Percentiles rank a stretch among this genome's conserved stretches.
phyloP scores from a whole-genome alignment of 257 asterid species.

The Capsicum baccatum region DNA sequence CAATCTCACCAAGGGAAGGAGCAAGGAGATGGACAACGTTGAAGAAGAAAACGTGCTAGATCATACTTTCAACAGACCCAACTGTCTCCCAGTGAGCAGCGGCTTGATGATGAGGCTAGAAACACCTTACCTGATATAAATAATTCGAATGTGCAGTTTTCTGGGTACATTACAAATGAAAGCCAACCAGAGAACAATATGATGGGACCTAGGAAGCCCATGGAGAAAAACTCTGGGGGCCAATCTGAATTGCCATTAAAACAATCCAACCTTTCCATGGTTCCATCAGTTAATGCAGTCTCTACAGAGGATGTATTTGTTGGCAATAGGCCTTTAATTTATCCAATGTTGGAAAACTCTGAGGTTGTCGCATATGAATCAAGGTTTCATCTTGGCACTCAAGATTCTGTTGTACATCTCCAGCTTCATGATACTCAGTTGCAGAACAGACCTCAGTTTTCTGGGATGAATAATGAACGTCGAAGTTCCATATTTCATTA shows the following conservation, averaged over 20 bases:
- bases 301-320: constrained; percentile 28
- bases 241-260: constrained; percentile 42
- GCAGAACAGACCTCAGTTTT: constrained; percentile 38
- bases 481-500: constrained; percentile 31
- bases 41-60: constrained; percentile 45
- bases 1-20: constrained; percentile 44
- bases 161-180: constrained; percentile 39
- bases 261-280: constrained; percentile 42
- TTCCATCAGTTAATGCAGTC: constrained; percentile 46
- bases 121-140: constrained; percentile 44
- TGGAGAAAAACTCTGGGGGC: constrained; percentile 37
- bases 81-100: constrained; percentile 42
- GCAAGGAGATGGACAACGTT: constrained; percentile 38
- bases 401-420: constrained; percentile 36
- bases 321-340: constrained; percentile 38
- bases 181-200: constrained; percentile 39
- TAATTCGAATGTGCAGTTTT: constrained; percentile 36
- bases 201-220: constrained; percentile 36
- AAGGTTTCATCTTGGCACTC: constrained; percentile 35
- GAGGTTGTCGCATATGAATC: constrained; percentile 43
- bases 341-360: constrained; percentile 41
- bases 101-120: constrained; percentile 42
- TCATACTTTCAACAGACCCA: constrained; percentile 34
- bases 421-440: constrained; percentile 36
- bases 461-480: constrained; percentile 36